Evolutionary conservation across 495 filamentous ascomycete genomes (phyloP), one percentile per base, ranked within the genome.

Genomic region (Terfezia claveryi): DNA sequence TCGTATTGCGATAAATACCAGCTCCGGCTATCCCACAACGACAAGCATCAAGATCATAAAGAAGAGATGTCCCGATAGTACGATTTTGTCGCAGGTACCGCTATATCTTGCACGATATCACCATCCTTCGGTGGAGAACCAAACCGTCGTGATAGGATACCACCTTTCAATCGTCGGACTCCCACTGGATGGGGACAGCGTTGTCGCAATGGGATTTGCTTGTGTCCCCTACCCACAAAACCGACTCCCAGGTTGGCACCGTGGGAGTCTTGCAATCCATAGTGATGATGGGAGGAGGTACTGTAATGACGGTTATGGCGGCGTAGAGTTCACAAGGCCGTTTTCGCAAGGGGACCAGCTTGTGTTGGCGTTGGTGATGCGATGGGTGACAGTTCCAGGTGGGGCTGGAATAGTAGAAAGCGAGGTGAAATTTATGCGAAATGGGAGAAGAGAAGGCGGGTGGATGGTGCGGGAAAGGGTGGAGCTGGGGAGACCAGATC

Each of bases 181-280:
- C n/a, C 57, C 62, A 0, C 54, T 57, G 1, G 63, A 58, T 5
- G 41, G 41, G 8, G 27, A 32, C 44, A 60, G 61, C 37, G 73
- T 78, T 9, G 67, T 94, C 11, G 80, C 85, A 0, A 66, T 96
- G 9, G 89, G 89, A 5, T 94, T 80, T 68, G 70, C 71, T 1
- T 87, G 83, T 1, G 76, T 80, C 51, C 89, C 89, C 17, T 94
- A 93, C 67, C 89, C 89, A 0, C 72, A 75, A 0, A 95, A 87
- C 75, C 76, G 89, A 46, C 75, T 91, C 55, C 89, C 89, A 0
- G 89, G 89, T 2, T 95, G 89, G 89, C 81, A 96, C 64, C 72
- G 88, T 36, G 87, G 77, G 2, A 83, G 80, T 50, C 62, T 94
- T n/a, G 89, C 75, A 8, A 80, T 95, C 10, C 91, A 94, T 61